Conservation (phyloP, 768 basidiomycete genomes). For the Serendipita sp. region DNA sequence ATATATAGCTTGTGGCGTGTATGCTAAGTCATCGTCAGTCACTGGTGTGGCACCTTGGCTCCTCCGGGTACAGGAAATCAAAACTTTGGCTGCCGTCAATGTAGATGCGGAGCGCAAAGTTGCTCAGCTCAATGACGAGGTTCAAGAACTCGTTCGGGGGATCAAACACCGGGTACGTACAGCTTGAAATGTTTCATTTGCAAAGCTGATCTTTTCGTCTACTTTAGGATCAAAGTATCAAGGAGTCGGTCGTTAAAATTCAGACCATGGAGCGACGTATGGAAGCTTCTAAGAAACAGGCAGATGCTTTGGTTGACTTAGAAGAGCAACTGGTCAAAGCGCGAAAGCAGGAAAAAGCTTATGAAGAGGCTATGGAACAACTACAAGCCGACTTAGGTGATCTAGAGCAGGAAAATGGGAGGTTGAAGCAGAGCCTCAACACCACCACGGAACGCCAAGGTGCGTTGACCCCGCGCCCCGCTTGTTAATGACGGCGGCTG, state of each 20-base stretch:
- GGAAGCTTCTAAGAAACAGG: constrained; percentile 81
- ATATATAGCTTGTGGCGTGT: not conserved
- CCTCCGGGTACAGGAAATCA: constrained; percentile 63
- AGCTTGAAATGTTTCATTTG: not conserved
- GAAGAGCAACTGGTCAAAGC: constrained; percentile 66
- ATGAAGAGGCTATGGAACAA: constrained; percentile 88
- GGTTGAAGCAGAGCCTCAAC: constrained; percentile 51
- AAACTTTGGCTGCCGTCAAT: constrained; percentile 66
- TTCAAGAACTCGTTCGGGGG: constrained; percentile 70
- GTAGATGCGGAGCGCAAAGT: constrained; percentile 86
- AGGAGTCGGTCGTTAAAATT: constrained; percentile 82
- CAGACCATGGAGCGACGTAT: constrained; percentile 88
- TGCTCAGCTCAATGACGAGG: constrained; percentile 70
- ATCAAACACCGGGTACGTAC: constrained; percentile 39
- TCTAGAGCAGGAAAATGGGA: constrained; percentile 75
- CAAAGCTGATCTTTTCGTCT: not conserved
- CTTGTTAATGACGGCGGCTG: not conserved
- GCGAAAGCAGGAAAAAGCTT: constrained; percentile 73
- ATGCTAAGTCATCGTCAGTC: constrained; percentile 25
- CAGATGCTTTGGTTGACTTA: constrained; percentile 64
- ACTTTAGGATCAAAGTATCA: constrained; percentile 69
- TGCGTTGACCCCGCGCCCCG: constrained; percentile 18
- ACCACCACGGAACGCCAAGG: constrained; percentile 52
- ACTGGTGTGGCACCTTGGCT: constrained; percentile 75
- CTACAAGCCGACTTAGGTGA: constrained; percentile 75